A percentile compares a stretch with the other conserved stretches of the same genome.
Evolutionary conservation across 495 filamentous ascomycete species (phyloP).

Genomic region (Neurospora hispaniola): DNA sequence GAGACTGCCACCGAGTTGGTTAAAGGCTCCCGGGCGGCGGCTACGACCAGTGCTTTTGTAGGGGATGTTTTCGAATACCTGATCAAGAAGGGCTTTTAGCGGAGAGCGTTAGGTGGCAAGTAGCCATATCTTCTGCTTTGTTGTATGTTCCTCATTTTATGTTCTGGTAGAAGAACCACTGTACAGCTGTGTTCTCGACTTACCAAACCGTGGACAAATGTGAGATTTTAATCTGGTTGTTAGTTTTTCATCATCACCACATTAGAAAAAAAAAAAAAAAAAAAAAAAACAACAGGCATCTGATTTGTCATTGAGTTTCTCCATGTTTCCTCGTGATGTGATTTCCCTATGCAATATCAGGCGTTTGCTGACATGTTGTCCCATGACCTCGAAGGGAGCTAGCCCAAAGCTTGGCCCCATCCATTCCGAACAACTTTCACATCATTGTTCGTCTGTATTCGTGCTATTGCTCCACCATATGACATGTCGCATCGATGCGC

Average conservation of each 20-base stretch:
- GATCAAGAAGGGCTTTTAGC: neutral
- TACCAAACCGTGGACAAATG: neutral
- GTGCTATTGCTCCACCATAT: neutral
- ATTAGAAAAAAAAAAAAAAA: neutral
- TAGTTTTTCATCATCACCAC: neutral
- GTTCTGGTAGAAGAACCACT: neutral
- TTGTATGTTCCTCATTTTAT: neutral
- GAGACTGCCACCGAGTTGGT: neutral
- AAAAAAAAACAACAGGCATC: neutral
- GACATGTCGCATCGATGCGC: neutral
- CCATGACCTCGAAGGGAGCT: neutral
- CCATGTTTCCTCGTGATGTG: neutral
- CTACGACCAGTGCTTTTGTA: neutral
- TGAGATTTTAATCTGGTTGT: neutral
- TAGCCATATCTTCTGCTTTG: neutral
- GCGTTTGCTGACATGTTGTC: neutral
- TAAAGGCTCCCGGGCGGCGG: neutral
- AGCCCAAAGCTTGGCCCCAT: neutral
- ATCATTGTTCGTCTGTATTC: neutral
- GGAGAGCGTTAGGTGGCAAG: neutral
- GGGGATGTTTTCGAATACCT: neutral
- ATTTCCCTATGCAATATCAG: neutral
- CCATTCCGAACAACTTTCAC: neutral
- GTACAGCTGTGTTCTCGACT: neutral
- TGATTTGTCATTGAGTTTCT: neutral